Evolutionary conservation across 164 flowering plant genomes (phyloP).

Genomic region (Magnolia kwangsiensis): DNA sequence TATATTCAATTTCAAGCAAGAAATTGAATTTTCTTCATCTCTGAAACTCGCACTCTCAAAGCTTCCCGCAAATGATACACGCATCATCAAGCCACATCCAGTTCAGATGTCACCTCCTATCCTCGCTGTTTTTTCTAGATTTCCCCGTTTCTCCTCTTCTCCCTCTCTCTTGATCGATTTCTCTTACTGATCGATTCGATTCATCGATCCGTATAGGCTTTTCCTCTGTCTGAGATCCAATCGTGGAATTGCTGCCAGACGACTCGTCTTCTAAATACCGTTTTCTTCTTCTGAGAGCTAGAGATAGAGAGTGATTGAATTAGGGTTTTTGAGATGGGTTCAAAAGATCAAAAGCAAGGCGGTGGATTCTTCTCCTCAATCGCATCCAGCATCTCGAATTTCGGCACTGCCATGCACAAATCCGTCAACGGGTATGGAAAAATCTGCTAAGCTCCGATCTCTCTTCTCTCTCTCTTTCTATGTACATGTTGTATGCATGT

Average conservation of each 20-base stretch:
- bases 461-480: neutral
- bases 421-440: conserved; percentile 44
- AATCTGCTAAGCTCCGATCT: neutral
- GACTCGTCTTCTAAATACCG: neutral
- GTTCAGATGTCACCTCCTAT: neutral
- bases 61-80: no score
- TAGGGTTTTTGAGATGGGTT: conserved; percentile 32
- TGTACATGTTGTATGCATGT: no score
- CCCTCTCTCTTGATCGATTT: neutral
- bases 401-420: conserved; percentile 45
- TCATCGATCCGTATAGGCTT: neutral
- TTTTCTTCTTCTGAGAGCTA: neutral
- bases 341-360: conserved; percentile 43
- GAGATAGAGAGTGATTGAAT: neutral
- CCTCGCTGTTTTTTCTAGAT: neutral
- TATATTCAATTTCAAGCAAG: no score
- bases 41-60: no score
- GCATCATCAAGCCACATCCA: no score
- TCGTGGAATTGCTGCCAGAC: neutral
- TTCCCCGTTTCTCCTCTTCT: neutral
- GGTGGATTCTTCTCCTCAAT: conserved; percentile 51
- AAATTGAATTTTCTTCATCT: no score
- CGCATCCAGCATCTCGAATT: conserved; percentile 33
- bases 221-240: neutral
- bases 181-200: neutral